Evolutionary conservation across 2,329 filamentous ascomycete species (phyloP), one percentile per base, ranked within the genome.

Genomic region (Fusarium sublunatum): DNA sequence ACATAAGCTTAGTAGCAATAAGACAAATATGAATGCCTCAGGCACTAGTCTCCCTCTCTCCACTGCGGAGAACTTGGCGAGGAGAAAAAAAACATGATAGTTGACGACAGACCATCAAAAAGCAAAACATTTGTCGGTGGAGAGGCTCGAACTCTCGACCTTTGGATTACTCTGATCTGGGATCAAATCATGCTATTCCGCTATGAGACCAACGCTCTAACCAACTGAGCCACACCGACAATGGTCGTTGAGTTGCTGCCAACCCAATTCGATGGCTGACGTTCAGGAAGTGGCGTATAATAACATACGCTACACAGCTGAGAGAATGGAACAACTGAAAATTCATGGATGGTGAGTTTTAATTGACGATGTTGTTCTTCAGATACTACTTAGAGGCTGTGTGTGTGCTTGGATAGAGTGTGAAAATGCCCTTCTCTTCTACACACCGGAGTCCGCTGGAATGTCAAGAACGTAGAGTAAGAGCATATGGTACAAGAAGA

Each of bases 81-180:
- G 34, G 12, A 10, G 15, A n/a, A 36, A 36, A 35, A 35, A 36
- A n/a, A 4, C 6, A 35, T n/a, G n/a, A 7, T 28, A 28, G n/a
- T n/a, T 7, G n/a, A 35, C 32, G 11, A 15, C 6, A 15, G 12
- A 6, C 19, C 19, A 19, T 19, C 19, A 19, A 24, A 15, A 0
- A 22, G 34, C 32, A 48, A 49, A 49, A 50, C 10, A 22, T 13
- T 13, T 62, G 60, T 64, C 59, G 54, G 44, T 54, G 49, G 60
- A 50, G 60, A 63, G 60, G 60, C 56, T 63, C 60, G 60, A 63
- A 63, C 60, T 64, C 60, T 64, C 60, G 60, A 63, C 60, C 60
- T 63, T 63, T 64, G 60, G 60, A 63, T 63, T 7, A 40, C 60
- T 46, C 60, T 40, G 38, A 53, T 44, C 39, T 63, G 13, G 2